phyloP scores from a whole-genome alignment of 1,139 yeast species.

The Sporopachydermia cereana region DNA sequence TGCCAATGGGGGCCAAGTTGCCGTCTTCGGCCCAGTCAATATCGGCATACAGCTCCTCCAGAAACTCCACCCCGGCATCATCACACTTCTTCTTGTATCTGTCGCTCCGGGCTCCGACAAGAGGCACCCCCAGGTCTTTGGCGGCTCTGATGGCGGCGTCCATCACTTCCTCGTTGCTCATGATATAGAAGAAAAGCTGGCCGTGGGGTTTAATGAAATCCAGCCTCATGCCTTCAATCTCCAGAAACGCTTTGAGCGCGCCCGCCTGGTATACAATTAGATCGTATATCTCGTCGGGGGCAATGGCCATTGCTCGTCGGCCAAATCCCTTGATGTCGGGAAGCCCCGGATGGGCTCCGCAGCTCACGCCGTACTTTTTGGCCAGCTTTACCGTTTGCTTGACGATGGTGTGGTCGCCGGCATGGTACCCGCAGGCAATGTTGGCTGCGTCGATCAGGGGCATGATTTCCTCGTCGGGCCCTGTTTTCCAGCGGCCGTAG shows the following conservation, averaged over 20 bases:
- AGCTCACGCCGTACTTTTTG: slow-evolving; percentile 24
- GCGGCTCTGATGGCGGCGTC: slow-evolving; percentile 28
- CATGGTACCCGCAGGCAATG: slow-evolving; percentile 31
- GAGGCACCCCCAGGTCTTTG: slow-evolving; percentile 25
- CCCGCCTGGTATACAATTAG: slow-evolving; percentile 30
- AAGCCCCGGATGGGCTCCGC: slow-evolving; percentile 30
- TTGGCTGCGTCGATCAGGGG: slow-evolving; percentile 30
- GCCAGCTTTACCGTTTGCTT: slow-evolving; percentile 25
- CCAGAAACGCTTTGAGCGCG: slow-evolving; percentile 28
- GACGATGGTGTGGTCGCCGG: slow-evolving; percentile 29
- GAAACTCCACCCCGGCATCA: slow-evolving; percentile 24
- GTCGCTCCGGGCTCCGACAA: slow-evolving; percentile 23
- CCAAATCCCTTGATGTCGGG: slow-evolving; percentile 31
- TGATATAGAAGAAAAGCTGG: slow-evolving; percentile 28
- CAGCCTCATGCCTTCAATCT: slow-evolving; percentile 26
- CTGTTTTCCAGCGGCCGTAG: slow-evolving; percentile 28
- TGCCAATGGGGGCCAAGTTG: slow-evolving; percentile 18
- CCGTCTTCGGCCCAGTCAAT: slow-evolving; percentile 26
- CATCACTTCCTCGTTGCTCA: slow-evolving; percentile 26
- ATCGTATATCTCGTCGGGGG: slow-evolving; percentile 27
- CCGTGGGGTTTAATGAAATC: slow-evolving; percentile 30
- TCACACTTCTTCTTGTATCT: slow-evolving; percentile 19
- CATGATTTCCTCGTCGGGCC: slow-evolving; percentile 31
- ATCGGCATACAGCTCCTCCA: slow-evolving; percentile 29
- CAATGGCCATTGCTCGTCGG: slow-evolving; percentile 25